phyloP scores from a whole-genome alignment of 129 eudicot species.

The Rutidosis leptorrhynchoides region DNA sequence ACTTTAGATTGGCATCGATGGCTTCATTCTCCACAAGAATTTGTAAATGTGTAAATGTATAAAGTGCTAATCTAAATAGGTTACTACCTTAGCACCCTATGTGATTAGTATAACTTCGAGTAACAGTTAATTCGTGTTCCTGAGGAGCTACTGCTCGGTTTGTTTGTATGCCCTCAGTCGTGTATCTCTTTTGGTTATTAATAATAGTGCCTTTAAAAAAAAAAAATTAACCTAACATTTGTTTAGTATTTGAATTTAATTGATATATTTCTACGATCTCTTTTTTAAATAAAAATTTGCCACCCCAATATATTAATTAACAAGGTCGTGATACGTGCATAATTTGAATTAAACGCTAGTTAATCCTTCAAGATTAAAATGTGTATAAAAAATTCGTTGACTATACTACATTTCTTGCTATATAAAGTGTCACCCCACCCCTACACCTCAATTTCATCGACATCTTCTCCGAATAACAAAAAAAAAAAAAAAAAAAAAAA shows the following conservation, averaged over 20 bases:
- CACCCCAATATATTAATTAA: constrained; percentile 31
- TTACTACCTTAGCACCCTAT: too few species aligned
- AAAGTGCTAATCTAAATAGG: too few species aligned
- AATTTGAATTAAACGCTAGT: background rate
- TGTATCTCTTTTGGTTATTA: too few species aligned
- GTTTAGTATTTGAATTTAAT: constrained; percentile 17
- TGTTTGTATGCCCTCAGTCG: too few species aligned
- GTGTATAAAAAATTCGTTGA: constrained; percentile 9
- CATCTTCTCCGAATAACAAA: constrained; percentile 23
- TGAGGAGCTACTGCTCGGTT: too few species aligned
- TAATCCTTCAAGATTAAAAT: constrained; percentile 25
- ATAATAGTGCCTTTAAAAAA: background rate
- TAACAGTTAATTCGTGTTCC: too few species aligned
- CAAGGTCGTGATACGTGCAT: constrained; percentile 28
- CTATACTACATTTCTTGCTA: constrained; percentile 14
- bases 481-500: constrained; percentile 9
- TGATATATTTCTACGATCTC: constrained; percentile 21
- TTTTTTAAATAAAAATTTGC: constrained; percentile 15
- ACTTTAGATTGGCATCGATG: too few species aligned
- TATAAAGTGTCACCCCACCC: constrained; percentile 22
- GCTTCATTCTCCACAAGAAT: too few species aligned
- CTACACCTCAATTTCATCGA: constrained; percentile 8
- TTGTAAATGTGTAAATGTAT: too few species aligned
- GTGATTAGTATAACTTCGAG: too few species aligned
- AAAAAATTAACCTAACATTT: background rate